These are phyloP conservation scores for Phytophthora melonis DNA, from an alignment of 352 stramenopile genomes.

Conservation along the genomic window DNA sequence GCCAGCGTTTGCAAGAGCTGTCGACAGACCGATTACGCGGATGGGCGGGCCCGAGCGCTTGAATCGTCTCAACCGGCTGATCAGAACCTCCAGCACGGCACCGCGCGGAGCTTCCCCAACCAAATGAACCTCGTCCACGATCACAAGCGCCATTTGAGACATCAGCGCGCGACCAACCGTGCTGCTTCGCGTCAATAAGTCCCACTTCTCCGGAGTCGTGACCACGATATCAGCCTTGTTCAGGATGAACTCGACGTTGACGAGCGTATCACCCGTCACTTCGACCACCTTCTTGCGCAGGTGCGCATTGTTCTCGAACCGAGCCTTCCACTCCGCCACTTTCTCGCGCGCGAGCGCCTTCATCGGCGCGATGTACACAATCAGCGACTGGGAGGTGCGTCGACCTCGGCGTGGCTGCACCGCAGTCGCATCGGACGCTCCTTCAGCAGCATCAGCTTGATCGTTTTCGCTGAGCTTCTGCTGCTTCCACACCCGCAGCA, in stretches of 20 bases:
- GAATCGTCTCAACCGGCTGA: slow-evolving; percentile 82
- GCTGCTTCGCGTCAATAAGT: slow-evolving; percentile 96
- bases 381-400: slow-evolving; percentile 51
- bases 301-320: slow-evolving; percentile 86
- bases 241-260: slow-evolving; percentile 92
- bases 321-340: slow-evolving; percentile 96
- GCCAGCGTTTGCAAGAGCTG: slow-evolving; percentile 95
- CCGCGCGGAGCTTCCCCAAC: slow-evolving; percentile 95
- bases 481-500: slow-evolving; percentile 95
- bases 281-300: slow-evolving; percentile 96
- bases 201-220: slow-evolving; percentile 98
- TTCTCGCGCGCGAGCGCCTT: slow-evolving; percentile 97
- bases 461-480: slow-evolving; percentile 10
- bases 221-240: slow-evolving; percentile 96
- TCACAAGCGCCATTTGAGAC: slow-evolving; percentile 86
- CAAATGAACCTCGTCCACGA: slow-evolving; percentile 99
- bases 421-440: background rate
- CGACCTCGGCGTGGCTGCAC: slow-evolving; percentile 7
- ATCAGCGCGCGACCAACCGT: slow-evolving; percentile 74
- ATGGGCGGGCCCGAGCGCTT: slow-evolving; percentile 76
- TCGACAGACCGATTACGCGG: slow-evolving; percentile 96
- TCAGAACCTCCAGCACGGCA: slow-evolving; percentile 93
- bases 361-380: slow-evolving; percentile 98
- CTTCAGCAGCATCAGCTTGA: slow-evolving; percentile 1
- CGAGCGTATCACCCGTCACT: slow-evolving; percentile 96